These are phyloP conservation scores for Candida germanica DNA, from an alignment of 805 yeast genomes.

Conservation along the genomic window DNA sequence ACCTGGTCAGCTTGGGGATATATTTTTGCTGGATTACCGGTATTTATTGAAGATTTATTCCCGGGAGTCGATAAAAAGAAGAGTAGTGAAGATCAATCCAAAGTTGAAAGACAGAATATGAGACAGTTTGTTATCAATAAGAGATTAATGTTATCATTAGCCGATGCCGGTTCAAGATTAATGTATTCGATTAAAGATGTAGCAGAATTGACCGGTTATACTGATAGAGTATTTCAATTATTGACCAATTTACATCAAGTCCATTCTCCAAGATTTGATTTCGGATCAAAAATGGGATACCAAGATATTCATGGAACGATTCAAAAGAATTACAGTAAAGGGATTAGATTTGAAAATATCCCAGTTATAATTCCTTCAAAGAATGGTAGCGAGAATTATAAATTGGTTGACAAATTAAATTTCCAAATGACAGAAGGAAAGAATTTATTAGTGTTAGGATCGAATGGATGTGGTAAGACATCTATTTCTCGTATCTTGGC, in stretches of 20 bases:
- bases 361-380: constrained; percentile 76
- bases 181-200: constrained; percentile 94
- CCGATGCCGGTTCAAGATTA: constrained; percentile 92
- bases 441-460: constrained; percentile 75
- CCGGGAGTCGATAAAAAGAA: constrained; percentile 4
- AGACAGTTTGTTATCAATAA: constrained; percentile 87
- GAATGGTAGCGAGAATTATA: constrained; percentile 58
- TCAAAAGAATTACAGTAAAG: constrained; percentile 65
- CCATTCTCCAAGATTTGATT: constrained; percentile 59
- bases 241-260: constrained; percentile 78
- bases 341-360: constrained; percentile 78
- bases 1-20: constrained; percentile 97
- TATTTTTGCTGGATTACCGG: constrained; percentile 85
- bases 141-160: constrained; percentile 82
- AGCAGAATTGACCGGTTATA: constrained; percentile 86
- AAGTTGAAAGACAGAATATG: constrained; percentile 60
- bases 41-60: constrained; percentile 52
- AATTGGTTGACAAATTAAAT: constrained; percentile 55
- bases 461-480: constrained; percentile 89
- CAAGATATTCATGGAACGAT: constrained; percentile 74
- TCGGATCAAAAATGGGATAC: constrained; percentile 41
- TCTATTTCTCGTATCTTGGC: constrained; percentile 80
- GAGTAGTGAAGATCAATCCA: constrained; percentile 5
- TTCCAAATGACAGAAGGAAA: constrained; percentile 60
- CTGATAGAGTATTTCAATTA: constrained; percentile 78